Conservation (phyloP, 2,329 filamentous ascomycete species). For the Trichoderma sp. region DNA sequence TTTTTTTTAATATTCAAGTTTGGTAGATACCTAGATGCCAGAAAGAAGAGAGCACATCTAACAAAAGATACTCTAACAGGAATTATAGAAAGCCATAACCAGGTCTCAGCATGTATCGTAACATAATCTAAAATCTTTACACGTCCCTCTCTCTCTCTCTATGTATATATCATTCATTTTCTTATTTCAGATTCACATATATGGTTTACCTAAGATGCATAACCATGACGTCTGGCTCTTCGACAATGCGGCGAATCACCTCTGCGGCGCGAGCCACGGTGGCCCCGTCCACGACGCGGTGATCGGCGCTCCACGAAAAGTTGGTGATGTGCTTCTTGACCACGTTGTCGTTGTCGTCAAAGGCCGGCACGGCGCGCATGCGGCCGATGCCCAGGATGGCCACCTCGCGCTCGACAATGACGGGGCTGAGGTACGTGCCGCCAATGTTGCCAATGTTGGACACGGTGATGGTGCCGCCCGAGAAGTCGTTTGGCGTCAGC, state of each 20-base stretch:
- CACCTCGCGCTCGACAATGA: constrained; percentile 88
- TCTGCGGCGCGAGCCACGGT: constrained; percentile 91
- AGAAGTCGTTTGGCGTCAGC: constrained; percentile 72
- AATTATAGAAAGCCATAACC: neutral
- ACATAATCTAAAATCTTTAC: constrained; percentile 12
- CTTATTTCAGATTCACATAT: neutral
- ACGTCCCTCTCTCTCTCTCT: neutral
- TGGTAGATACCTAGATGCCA: neutral
- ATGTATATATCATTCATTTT: neutral
- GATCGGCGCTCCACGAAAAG: constrained; percentile 96
- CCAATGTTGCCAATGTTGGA: constrained; percentile 97
- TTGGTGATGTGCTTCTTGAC: constrained; percentile 79
- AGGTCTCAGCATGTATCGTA: constrained; percentile 1
- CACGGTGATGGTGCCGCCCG: constrained; percentile 88
- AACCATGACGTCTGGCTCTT: constrained; percentile 85
- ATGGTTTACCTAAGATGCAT: constrained; percentile 68
- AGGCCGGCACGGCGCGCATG: constrained; percentile 78
- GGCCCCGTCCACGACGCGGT: constrained; percentile 90
- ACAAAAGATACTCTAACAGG: neutral
- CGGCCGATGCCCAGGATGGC: constrained; percentile 89
- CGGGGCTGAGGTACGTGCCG: constrained; percentile 85
- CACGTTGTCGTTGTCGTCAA: constrained; percentile 61
- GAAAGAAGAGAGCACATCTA: neutral
- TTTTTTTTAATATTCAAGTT: neutral
- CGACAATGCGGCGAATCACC: constrained; percentile 73